Conservation (phyloP, 768 basidiomycete species). For the Asterophora parasitica region DNA sequence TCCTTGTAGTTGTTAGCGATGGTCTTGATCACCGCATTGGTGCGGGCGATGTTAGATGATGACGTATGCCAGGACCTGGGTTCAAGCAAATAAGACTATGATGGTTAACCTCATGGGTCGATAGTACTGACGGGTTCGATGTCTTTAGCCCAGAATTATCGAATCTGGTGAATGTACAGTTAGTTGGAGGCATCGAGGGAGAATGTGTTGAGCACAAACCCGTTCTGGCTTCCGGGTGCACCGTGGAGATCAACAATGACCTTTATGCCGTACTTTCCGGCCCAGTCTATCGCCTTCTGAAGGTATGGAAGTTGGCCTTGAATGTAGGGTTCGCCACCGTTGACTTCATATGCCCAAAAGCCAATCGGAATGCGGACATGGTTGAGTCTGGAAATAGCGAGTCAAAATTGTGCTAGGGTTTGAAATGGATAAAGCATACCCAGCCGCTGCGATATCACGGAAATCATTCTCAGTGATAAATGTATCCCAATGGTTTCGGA, state of each 20-base stretch:
- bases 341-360: slow-evolving; percentile 86
- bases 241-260: slow-evolving; percentile 78
- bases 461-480: slow-evolving; percentile 87
- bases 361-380: slow-evolving; percentile 84
- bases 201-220: slow-evolving; percentile 35
- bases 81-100: slow-evolving; percentile 5
- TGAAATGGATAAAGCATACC: slow-evolving; percentile 36
- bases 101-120: background rate
- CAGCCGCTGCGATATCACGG: slow-evolving; percentile 64
- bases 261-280: slow-evolving; percentile 65
- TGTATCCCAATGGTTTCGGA: slow-evolving; percentile 72
- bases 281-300: slow-evolving; percentile 64
- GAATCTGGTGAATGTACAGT: slow-evolving; percentile 41
- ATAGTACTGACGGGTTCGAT: slow-evolving; percentile 41
- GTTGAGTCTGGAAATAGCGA: slow-evolving; percentile 50
- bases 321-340: slow-evolving; percentile 72
- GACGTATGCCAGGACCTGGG: slow-evolving; percentile 62
- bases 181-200: background rate
- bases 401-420: slow-evolving; percentile 2
- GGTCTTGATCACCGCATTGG: slow-evolving; percentile 57
- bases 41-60: slow-evolving; percentile 61
- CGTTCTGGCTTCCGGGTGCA: slow-evolving; percentile 84
- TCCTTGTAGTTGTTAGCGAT: slow-evolving; percentile 57
- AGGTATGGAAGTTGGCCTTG: slow-evolving; percentile 76
- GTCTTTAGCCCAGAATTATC: slow-evolving; percentile 77